A percentile compares a stretch with the other conserved stretches of the same genome.
Conservation (phyloP, 1,284 basidiomycete genomes). For the Malassezia globosa region DNA sequence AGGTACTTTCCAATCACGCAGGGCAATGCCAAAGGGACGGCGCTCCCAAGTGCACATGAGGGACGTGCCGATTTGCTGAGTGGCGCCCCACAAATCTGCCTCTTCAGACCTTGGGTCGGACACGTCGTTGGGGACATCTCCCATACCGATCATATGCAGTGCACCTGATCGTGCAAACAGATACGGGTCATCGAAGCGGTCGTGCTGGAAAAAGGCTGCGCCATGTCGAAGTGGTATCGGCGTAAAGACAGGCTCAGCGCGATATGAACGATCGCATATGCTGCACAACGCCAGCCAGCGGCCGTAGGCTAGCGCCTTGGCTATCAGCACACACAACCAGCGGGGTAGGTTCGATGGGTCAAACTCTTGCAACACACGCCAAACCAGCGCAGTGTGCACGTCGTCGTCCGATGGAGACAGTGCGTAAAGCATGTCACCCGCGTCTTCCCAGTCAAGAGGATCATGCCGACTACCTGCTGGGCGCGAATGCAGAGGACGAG, state of each 20-base stretch:
- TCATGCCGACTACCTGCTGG: slow-evolving; percentile 8
- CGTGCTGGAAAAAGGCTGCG: background rate
- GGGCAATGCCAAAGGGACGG: slow-evolving; percentile 4
- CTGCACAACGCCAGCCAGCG: background rate
- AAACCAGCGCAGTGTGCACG: background rate
- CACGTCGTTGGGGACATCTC: background rate
- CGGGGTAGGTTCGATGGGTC: background rate
- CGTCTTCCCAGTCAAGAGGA: slow-evolving; percentile 12
- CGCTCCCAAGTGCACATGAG: background rate
- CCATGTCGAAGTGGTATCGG: background rate
- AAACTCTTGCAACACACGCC: slow-evolving; percentile 2
- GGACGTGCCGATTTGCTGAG: background rate
- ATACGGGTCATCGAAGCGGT: slow-evolving; percentile 9
- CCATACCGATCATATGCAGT: background rate
- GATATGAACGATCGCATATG: background rate
- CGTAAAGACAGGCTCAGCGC: background rate
- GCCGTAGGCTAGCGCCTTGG: slow-evolving; percentile 10
- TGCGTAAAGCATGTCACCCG: background rate
- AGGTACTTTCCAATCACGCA: background rate
- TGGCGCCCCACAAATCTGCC: background rate
- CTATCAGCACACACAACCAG: slow-evolving; percentile 8
- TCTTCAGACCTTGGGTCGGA: background rate
- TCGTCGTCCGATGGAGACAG: slow-evolving; percentile 3
- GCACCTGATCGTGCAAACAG: slow-evolving; percentile 8
- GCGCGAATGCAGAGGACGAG: background rate